Base-by-base conservation (phyloP, 1,139 yeast genomes). In the Lodderomyces theae region DNA sequence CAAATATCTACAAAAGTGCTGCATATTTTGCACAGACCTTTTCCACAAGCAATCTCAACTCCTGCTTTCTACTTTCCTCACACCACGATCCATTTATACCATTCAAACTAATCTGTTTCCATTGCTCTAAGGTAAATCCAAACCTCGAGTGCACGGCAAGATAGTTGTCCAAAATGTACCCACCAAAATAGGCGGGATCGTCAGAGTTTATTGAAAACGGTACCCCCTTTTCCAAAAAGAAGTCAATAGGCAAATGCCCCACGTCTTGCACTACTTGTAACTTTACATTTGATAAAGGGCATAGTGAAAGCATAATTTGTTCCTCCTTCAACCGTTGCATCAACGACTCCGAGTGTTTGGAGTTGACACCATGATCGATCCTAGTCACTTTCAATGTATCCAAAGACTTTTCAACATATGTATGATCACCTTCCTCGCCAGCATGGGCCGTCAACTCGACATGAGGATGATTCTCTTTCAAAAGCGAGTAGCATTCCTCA, bases 101-200 rank as follows among this genome's bases (percentile, higher is more conserved):
- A 54, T 80, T 78, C 45, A 63, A 60, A 2, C 82, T 84, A 49
- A 82, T 75, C 35, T 53, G 54, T 37, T 68, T 66, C 90, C 90
- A 85, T 37, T 78, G 74, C 9, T 69, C 62, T 39, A 72, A 51
- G 33, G 72, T 64, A 60, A 85, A 80, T 10, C 80, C 79, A 58
- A 84, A 84, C 48, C 77, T 72, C 41, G 76, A 67, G 49, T 84
- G 86, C 21, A 85, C 86, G 30, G 74, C 76, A 23, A 74, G 55
- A 60, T 84, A 86, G 58, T 86, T 86, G 53, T 86, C 92, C 49
- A 86, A 64, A 45, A 85, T 80, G 61, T 85, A 85, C 9, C 89
- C 92, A 38, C 92, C 94, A 55, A 86, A 86, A 60, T 86, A 86
- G 3, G 94, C 92, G 25, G 95, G 95, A 58, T 86, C 95, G 58